phyloP scores from a whole-genome alignment of 23 red algal genomes.

The Gracilaria vermiculophylla region DNA sequence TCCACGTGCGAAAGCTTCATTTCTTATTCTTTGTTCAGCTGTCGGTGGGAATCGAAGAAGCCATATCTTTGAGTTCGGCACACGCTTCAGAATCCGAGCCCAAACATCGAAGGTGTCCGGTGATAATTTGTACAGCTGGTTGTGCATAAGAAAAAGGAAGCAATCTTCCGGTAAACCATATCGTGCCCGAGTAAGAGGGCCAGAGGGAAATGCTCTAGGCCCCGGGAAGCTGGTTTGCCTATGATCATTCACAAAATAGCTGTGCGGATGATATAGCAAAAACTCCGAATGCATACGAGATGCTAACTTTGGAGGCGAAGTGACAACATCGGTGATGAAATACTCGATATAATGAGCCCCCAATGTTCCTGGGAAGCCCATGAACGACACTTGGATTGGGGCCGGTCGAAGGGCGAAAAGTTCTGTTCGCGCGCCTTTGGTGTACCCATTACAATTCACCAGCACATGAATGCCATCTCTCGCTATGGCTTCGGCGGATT shows the following conservation, averaged over 20 bases:
- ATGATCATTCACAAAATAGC: conserved; percentile 89
- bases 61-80: conserved; percentile 77
- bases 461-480: conserved; percentile 81
- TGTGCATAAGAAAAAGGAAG: conserved; percentile 78
- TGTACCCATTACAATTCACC: conserved; percentile 85
- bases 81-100: conserved; percentile 67
- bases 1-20: conserved; percentile 34
- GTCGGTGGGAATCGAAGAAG: conserved; percentile 72
- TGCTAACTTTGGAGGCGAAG: conserved; percentile 58
- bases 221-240: conserved; percentile 58
- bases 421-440: conserved; percentile 80
- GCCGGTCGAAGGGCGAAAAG: conserved; percentile 83
- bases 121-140: conserved; percentile 82
- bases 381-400: conserved; percentile 87
- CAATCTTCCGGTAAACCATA: conserved; percentile 79
- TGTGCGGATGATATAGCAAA: conserved; percentile 78
- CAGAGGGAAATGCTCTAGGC: conserved; percentile 15
- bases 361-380: conserved; percentile 83
- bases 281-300: conserved; percentile 66
- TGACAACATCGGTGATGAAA: conserved; percentile 78
- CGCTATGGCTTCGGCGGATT: conserved; percentile 73
- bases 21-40: conserved; percentile 69
- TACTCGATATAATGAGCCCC: conserved; percentile 83
- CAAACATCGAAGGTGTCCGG: conserved; percentile 77
- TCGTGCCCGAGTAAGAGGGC: conserved; percentile 56